These are phyloP conservation scores for Corynascus novoguineensis DNA, from an alignment of 495 filamentous ascomycete genomes.

Conservation along the genomic window DNA sequence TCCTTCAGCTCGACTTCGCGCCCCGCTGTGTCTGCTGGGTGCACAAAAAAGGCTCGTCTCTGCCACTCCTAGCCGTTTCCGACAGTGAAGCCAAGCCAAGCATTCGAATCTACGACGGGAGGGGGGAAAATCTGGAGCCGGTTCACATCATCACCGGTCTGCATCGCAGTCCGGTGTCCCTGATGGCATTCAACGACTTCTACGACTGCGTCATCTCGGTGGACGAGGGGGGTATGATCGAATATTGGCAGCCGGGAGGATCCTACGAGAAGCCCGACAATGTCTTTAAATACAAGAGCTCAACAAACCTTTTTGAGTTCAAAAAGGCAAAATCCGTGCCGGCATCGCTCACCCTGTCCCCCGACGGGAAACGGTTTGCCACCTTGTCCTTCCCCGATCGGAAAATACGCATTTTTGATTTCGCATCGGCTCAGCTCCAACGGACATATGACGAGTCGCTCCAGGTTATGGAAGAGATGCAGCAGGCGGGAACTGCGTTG, in stretches of 20 bases:
- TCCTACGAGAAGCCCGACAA: slow-evolving; percentile 85
- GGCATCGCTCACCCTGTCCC: slow-evolving; percentile 78
- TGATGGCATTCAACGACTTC: slow-evolving; percentile 83
- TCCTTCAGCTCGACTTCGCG: slow-evolving; percentile 65
- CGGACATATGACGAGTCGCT: slow-evolving; percentile 94
- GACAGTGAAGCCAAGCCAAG: slow-evolving; percentile 57
- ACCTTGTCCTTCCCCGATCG: slow-evolving; percentile 92
- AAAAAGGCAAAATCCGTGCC: slow-evolving; percentile 89
- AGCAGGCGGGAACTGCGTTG: slow-evolving; percentile 78
- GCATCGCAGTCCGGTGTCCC: slow-evolving; percentile 69
- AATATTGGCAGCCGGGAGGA: slow-evolving; percentile 84
- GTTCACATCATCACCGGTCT: slow-evolving; percentile 68
- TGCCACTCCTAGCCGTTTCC: slow-evolving; percentile 88
- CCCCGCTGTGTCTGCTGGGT: slow-evolving; percentile 90
- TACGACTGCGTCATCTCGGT: slow-evolving; percentile 87
- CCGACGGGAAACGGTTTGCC: slow-evolving; percentile 76
- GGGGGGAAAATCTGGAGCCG: slow-evolving; percentile 69
- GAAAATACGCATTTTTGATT: slow-evolving; percentile 88
- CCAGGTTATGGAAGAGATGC: slow-evolving; percentile 80
- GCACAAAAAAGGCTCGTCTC: slow-evolving; percentile 76
- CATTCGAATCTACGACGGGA: slow-evolving; percentile 82
- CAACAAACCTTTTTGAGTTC: slow-evolving; percentile 92
- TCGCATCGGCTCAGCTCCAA: slow-evolving; percentile 77
- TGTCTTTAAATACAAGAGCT: slow-evolving; percentile 87
- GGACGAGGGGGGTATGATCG: slow-evolving; percentile 89